Conservation (phyloP, 2,329 filamentous ascomycete species). For the Calonectria crousiana region DNA sequence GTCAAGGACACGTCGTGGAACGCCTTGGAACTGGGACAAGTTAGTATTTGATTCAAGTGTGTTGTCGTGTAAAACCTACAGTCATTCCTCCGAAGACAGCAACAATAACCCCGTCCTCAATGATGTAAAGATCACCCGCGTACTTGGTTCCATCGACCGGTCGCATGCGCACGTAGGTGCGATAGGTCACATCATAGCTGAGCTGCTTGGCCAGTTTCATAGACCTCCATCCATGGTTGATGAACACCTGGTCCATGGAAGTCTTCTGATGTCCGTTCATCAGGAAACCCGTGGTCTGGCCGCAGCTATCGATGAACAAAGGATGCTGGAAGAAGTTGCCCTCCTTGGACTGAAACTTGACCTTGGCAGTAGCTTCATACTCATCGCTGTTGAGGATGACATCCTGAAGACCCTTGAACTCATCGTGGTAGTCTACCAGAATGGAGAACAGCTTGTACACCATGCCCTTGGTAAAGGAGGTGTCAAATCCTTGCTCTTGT, state of each 20-base stretch:
- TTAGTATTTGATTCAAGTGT: neutral
- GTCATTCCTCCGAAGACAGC: conserved; percentile 6
- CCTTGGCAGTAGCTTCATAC: conserved; percentile 2
- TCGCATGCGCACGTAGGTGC: conserved; percentile 11
- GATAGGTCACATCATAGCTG: neutral
- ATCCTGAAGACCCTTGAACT: conserved; percentile 4
- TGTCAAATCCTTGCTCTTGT: neutral
- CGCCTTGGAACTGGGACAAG: neutral
- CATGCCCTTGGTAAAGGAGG: neutral
- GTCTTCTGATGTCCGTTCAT: conserved; percentile 14
- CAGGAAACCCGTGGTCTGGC: conserved; percentile 4
- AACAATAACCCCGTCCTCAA: conserved; percentile 5
- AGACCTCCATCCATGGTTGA: conserved; percentile 10
- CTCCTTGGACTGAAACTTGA: neutral
- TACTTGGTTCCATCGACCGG: conserved; percentile 3
- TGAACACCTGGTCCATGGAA: neutral
- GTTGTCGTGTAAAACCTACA: neutral
- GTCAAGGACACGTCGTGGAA: conserved; percentile 5
- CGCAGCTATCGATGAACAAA: conserved; percentile 2
- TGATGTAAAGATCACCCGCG: conserved; percentile 9
- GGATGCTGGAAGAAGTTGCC: conserved; percentile 2
- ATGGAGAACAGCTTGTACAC: conserved; percentile 12
- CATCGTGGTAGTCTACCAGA: conserved; percentile 5
- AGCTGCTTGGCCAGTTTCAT: conserved; percentile 2
- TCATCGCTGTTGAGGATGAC: conserved; percentile 1